Conservation (phyloP, 805 yeast species). For the Zygosaccharomyces siamensis region DNA sequence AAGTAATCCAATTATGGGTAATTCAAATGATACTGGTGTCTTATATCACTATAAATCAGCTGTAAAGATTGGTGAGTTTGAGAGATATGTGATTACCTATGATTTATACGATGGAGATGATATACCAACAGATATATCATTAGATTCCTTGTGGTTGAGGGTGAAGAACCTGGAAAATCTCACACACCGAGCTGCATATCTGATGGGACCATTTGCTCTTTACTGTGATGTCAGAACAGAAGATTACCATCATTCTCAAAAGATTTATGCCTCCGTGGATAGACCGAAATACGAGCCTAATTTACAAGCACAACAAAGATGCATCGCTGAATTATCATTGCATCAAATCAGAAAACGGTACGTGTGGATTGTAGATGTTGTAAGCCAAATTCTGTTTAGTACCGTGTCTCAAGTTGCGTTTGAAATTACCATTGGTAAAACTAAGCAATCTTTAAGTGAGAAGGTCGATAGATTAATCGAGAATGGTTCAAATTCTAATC, state of each 20-base stretch:
- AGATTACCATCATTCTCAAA: slow-evolving; percentile 48
- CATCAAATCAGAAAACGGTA: slow-evolving; percentile 56
- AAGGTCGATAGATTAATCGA: slow-evolving; percentile 23
- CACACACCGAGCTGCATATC: slow-evolving; percentile 56
- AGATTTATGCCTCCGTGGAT: slow-evolving; percentile 63
- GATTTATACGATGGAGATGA: slow-evolving; percentile 37
- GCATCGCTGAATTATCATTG: slow-evolving; percentile 55
- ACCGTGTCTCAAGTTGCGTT: slow-evolving; percentile 56
- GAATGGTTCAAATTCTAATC: slow-evolving; percentile 32
- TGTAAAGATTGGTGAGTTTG: slow-evolving; percentile 55
- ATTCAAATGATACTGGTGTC: slow-evolving; percentile 11
- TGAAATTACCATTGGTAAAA: slow-evolving; percentile 51
- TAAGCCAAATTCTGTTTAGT: slow-evolving; percentile 67
- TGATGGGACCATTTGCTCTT: slow-evolving; percentile 71
- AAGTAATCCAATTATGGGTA: slow-evolving; percentile 1
- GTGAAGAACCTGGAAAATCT: slow-evolving; percentile 55
- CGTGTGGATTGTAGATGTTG: slow-evolving; percentile 66
- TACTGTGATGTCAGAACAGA: slow-evolving; percentile 62
- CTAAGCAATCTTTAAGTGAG: slow-evolving; percentile 28
- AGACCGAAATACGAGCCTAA: slow-evolving; percentile 74
- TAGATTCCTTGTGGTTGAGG: slow-evolving; percentile 45
- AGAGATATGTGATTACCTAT: slow-evolving; percentile 51
- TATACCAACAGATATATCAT: slow-evolving; percentile 25
- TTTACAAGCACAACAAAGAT: slow-evolving; percentile 61
- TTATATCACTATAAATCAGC: slow-evolving; percentile 40